Evolutionary conservation across 176 grass and related monocot genomes (phyloP).

Genomic region (Eragrostis nindensis): DNA sequence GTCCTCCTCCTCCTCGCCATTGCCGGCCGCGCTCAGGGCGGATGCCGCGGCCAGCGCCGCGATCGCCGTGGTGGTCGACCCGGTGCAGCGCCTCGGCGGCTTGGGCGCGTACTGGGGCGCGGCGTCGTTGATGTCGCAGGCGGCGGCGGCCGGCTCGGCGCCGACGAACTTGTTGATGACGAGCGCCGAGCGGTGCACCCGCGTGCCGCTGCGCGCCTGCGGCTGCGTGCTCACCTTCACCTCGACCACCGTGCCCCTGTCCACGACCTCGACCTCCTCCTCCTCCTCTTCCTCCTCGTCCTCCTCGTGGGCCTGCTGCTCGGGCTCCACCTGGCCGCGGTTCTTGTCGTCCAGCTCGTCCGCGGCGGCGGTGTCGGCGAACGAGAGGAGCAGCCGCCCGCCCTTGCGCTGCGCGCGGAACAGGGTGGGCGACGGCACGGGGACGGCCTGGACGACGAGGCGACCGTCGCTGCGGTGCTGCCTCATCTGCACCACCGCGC

Average conservation of each 20-base stretch:
- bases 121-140: not conserved
- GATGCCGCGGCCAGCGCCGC: slow-evolving; percentile 30
- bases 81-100: slow-evolving; percentile 1
- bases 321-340: slow-evolving; percentile 24
- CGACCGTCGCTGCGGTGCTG: slow-evolving; percentile 76
- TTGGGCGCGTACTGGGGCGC: not conserved
- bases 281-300: slow-evolving; percentile 48
- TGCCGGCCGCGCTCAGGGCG: slow-evolving; percentile 25
- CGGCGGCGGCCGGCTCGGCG: slow-evolving; percentile 50
- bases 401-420: slow-evolving; percentile 72
- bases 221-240: slow-evolving; percentile 88
- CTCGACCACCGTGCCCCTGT: slow-evolving; percentile 65
- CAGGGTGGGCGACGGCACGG: slow-evolving; percentile 70
- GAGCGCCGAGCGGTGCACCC: slow-evolving; percentile 71
- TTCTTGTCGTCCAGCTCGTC: not conserved
- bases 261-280: slow-evolving; percentile 60
- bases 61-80: slow-evolving; percentile 34
- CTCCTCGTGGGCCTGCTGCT: slow-evolving; percentile 25
- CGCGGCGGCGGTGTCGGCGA: slow-evolving; percentile 48
- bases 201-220: slow-evolving; percentile 44
- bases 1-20: not conserved
- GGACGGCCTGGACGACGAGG: slow-evolving; percentile 74
- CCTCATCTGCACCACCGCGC: slow-evolving; percentile 73
- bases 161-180: slow-evolving; percentile 99
- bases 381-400: slow-evolving; percentile 82